phyloP scores from a whole-genome alignment of 2,329 filamentous ascomycete species.

The Daldinia eschscholtzii region DNA sequence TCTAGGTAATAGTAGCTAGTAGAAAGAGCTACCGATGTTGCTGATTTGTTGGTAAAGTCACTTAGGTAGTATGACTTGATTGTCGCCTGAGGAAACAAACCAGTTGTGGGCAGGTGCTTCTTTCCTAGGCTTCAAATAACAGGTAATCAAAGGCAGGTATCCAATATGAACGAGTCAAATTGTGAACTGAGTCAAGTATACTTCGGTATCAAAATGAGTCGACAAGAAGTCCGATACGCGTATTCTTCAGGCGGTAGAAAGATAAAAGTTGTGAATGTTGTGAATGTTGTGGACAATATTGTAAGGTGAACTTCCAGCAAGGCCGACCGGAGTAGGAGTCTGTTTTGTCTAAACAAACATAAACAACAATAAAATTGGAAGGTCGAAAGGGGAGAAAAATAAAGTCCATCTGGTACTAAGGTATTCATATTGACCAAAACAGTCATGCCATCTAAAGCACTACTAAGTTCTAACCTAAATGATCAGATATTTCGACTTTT shows the following conservation, averaged over 20 bases:
- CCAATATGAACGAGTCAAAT: not conserved
- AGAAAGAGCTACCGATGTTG: not conserved
- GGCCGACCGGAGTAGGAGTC: not conserved
- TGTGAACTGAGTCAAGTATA: not conserved
- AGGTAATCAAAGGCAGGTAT: not conserved
- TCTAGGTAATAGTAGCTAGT: not conserved
- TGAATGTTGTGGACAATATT: not conserved
- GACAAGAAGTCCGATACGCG: not conserved
- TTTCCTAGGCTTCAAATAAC: not conserved
- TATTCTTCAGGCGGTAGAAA: not conserved
- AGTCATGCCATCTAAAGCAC: too few species aligned
- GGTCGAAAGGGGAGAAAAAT: not conserved
- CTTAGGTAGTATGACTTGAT: not conserved
- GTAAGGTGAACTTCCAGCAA: not conserved
- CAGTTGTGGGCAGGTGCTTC: not conserved
- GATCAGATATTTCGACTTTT: too few species aligned
- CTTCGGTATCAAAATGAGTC: not conserved
- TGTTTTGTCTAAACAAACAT: not conserved
- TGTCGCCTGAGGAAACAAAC: not conserved
- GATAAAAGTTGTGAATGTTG: not conserved
- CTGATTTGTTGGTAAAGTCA: not conserved
- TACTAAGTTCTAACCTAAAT: too few species aligned
- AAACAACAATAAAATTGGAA: not conserved
- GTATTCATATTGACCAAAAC: too few species aligned
- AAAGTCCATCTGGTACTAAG: too few species aligned